Evolutionary conservation across 331 rosid genomes (phyloP).

Genomic region (Pyracantha coccinea): DNA sequence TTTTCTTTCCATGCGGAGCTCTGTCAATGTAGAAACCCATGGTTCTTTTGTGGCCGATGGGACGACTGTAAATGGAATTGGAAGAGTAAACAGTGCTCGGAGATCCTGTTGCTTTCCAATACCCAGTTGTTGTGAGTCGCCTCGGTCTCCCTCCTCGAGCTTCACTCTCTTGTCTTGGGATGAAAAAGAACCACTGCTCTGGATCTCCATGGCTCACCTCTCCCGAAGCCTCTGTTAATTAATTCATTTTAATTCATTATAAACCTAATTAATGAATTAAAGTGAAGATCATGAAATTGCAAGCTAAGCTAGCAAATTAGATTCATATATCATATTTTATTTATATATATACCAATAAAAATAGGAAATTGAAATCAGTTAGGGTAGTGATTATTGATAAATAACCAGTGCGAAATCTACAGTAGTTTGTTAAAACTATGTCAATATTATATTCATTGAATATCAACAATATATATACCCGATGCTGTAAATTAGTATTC

Average conservation of each 20-base stretch:
- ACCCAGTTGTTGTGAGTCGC: conserved; percentile 60
- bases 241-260: background rate
- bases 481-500: no score
- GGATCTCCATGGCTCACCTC: conserved; percentile 46
- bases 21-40: conserved; percentile 84
- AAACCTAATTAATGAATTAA: background rate
- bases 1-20: conserved; percentile 65
- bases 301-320: no score
- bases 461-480: no score
- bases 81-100: conserved; percentile 58
- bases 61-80: conserved; percentile 19
- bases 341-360: no score
- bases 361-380: no score
- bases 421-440: no score
- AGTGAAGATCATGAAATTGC: background rate
- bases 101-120: conserved; percentile 92
- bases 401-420: no score
- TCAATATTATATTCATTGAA: no score
- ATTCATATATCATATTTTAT: no score
- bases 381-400: no score
- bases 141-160: conserved; percentile 82
- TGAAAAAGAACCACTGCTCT: conserved; percentile 89
- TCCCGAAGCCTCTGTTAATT: conserved; percentile 53
- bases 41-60: conserved; percentile 66
- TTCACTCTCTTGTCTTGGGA: conserved; percentile 74